These are phyloP conservation scores for Hypomontagnella submonticulosa DNA, from an alignment of 495 filamentous ascomycete genomes.

Conservation along the genomic window DNA sequence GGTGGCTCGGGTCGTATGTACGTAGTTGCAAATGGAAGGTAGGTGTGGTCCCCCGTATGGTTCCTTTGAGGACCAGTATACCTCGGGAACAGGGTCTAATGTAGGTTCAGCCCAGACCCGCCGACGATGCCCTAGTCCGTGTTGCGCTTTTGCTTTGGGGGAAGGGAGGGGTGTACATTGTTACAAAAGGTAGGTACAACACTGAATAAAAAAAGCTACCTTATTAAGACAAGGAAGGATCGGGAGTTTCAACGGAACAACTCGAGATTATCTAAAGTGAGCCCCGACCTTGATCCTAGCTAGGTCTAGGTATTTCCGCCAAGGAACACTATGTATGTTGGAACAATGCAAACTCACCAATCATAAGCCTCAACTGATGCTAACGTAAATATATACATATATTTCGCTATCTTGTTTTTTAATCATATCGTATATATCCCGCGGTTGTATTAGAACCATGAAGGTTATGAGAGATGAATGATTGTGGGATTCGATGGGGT, in stretches of 20 bases:
- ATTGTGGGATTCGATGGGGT: constrained; percentile 18
- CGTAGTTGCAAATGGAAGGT: constrained; percentile 46
- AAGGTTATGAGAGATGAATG: constrained; percentile 19
- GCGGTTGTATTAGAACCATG: neutral
- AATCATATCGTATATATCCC: neutral
- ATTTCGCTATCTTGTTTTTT: neutral
- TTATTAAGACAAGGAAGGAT: constrained; percentile 36
- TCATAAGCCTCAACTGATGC: constrained; percentile 8
- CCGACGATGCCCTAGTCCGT: constrained; percentile 31
- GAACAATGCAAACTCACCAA: constrained; percentile 30
- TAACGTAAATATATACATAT: constrained; percentile 26
- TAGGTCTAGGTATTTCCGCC: constrained; percentile 21
- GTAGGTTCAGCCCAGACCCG: constrained; percentile 41
- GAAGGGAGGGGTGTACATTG: constrained; percentile 5
- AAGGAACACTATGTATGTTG: constrained; percentile 11
- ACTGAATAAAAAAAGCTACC: neutral
- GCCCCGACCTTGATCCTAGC: constrained; percentile 7
- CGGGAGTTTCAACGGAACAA: constrained; percentile 41
- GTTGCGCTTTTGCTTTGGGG: constrained; percentile 28
- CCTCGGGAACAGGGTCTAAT: constrained; percentile 44
- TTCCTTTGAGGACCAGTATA: constrained; percentile 33
- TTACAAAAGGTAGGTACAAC: neutral
- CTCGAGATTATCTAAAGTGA: constrained; percentile 20
- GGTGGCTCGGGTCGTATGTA: constrained; percentile 34
- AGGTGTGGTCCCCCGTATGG: constrained; percentile 37